Conservation (phyloP, 2,329 filamentous ascomycete genomes). For the Lomentospora prolificans region DNA sequence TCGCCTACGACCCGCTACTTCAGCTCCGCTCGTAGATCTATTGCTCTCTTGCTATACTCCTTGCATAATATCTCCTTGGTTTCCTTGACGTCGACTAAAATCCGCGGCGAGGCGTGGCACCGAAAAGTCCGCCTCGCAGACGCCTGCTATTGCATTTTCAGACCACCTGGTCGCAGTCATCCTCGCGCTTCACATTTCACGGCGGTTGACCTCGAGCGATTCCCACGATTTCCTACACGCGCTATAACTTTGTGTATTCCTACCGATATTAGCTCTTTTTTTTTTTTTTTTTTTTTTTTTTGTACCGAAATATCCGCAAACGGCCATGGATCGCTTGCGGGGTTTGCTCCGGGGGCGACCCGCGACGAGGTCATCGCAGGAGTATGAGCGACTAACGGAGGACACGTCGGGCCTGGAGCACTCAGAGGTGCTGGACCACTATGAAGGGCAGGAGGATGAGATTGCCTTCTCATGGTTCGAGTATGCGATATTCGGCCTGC, state of each 20-base stretch:
- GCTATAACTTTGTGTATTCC: not conserved
- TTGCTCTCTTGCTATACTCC: not conserved
- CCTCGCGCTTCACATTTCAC: not conserved
- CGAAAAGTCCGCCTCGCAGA: not conserved
- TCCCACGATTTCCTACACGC: not conserved
- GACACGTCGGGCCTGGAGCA: conserved; percentile 7
- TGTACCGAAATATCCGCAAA: too few relatives aligned
- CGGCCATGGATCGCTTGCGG: conserved; percentile 1
- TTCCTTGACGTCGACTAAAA: not conserved
- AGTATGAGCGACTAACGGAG: conserved; percentile 11
- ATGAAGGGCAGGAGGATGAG: conserved; percentile 24
- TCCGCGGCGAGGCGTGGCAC: not conserved
- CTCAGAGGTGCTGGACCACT: conserved; percentile 1
- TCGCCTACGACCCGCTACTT: too few relatives aligned
- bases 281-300: too few relatives aligned
- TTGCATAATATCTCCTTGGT: not conserved
- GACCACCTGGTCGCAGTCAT: not conserved
- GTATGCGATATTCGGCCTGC: conserved; percentile 73
- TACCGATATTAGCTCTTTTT: too few relatives aligned
- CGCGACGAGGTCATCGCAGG: not conserved
- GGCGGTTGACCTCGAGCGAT: not conserved
- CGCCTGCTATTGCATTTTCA: not conserved
- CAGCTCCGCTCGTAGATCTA: too few relatives aligned
- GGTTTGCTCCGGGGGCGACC: not conserved
- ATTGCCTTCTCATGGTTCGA: conserved; percentile 72